Evolutionary conservation across 495 filamentous ascomycete species (phyloP), one percentile per base, ranked within the genome.

Genomic region (Chaetomium fimeti): DNA sequence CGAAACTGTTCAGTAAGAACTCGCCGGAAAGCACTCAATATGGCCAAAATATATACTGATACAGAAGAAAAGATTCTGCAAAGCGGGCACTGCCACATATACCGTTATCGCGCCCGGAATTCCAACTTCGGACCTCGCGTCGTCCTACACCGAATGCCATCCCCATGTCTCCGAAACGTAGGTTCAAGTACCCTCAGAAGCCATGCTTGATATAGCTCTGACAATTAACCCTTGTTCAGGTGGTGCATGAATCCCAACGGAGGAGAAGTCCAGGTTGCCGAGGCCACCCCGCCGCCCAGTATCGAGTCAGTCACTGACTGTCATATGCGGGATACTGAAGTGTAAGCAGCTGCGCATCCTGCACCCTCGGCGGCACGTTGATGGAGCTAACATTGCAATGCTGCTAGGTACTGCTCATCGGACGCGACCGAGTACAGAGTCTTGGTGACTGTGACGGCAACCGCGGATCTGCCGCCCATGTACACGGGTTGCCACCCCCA

Each of bases 401-500:
- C 15, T 2, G 2, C 4, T 6, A 18, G 40, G 40, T 43, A 43
- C 13, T 43, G 40, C 40, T 43, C 16, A 13, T 15, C 40, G 2
- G 40, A 43, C 40, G 40, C 40, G 3, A 43, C 40, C 40, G 40
- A 43, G 40, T 43, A 11, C 40, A 16, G 5, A 43, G 40, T 43
- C 40, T 43, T 13, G 40, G 16, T 13, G 18, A 43, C 40, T 2
- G 40, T 18, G 5, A 48, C 45, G 2, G 20, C 45, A 0, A 48
- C 12, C n/a, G 6, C n/a, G 45, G 45, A 48, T 48, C 4, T 48
- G 45, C 45, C 45, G 45, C 20, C 18, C 7, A 9, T 8, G 5
- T 48, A 48, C 45, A 80, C 45, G 4, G n/a, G 20, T n/a, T 48
- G 45, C 45, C 45, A 48, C 45, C 1, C n/a, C n/a, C 45, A 48